Conservation (phyloP, 1,284 basidiomycete genomes). For the Ceraceosorus guamensis region DNA sequence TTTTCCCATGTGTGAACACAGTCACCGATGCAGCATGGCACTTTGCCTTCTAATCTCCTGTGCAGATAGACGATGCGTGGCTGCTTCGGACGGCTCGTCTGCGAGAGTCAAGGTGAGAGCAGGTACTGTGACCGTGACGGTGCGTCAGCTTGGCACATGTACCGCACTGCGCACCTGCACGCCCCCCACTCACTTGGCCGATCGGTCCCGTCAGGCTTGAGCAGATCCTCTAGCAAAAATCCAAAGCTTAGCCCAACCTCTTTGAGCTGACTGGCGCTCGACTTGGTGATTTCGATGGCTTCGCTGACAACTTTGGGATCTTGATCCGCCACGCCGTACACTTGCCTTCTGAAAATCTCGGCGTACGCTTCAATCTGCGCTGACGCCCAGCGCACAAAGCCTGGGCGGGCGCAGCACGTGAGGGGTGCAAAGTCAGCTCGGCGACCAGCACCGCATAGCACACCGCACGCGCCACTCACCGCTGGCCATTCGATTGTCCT, state of each 20-base stretch:
- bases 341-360: constrained; percentile 80
- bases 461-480: constrained; percentile 8
- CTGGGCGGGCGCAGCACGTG: neutral
- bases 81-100: constrained; percentile 6
- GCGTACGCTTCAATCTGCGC: constrained; percentile 75
- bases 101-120: constrained; percentile 14
- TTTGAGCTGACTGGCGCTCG: constrained; percentile 28
- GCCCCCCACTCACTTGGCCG: constrained; percentile 2
- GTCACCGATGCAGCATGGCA: constrained; percentile 2
- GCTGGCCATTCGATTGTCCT: constrained; percentile 85
- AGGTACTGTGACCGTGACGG: constrained; percentile 1
- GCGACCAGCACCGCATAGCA: neutral
- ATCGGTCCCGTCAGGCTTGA: constrained; percentile 10
- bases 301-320: constrained; percentile 26
- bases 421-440: neutral
- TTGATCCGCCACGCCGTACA: constrained; percentile 58
- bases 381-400: constrained; percentile 87
- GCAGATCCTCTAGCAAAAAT: constrained; percentile 21
- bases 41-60: constrained; percentile 26
- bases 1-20: too few species aligned
- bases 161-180: neutral
- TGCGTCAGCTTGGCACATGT: neutral
- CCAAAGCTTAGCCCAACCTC: constrained; percentile 33
- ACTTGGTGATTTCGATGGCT: constrained; percentile 22
- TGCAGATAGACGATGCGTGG: constrained; percentile 7